Percentiles rank a stretch among this genome's conserved stretches.
Conservation (phyloP, 192 early-diverging fungal species). For the Podila horticola region DNA sequence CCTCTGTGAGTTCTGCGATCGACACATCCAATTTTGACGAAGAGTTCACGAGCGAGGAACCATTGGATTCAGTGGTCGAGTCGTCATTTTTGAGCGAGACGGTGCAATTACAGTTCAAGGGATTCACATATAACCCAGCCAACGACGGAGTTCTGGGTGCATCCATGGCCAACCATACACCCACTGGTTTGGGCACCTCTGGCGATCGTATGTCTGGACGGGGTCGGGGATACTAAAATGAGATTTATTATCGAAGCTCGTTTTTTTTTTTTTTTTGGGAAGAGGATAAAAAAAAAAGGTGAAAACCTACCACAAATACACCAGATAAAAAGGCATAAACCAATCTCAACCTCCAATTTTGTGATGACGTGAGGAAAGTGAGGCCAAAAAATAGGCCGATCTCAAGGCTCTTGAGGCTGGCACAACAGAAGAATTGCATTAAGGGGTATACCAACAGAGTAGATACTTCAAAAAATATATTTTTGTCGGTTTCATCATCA, state of each 20-base stretch:
- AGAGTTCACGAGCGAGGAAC: constrained; percentile 95
- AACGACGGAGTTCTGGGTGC: constrained; percentile 77
- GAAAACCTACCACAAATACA: not conserved
- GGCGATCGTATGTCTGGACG: constrained; percentile 10
- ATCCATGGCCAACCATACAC: constrained; percentile 45
- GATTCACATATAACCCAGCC: constrained; percentile 89
- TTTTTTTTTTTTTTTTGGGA: too few species aligned
- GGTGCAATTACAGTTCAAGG: constrained; percentile 94
- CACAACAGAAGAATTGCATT: too few species aligned
- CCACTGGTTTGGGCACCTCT: constrained; percentile 24
- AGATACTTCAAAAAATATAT: too few species aligned
- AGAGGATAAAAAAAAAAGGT: not conserved
- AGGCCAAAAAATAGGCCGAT: too few species aligned
- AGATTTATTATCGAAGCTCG: not conserved
- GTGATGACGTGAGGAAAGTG: too few species aligned
- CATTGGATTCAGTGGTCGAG: constrained; percentile 88
- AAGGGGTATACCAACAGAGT: too few species aligned
- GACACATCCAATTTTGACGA: constrained; percentile 99
- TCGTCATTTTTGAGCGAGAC: constrained; percentile 86
- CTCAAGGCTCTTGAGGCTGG: too few species aligned
- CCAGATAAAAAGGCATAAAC: too few species aligned
- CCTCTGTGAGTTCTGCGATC: constrained; percentile 84
- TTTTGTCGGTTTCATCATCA: not conserved
- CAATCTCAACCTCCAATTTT: too few species aligned
- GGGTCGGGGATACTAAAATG: not conserved